Percentiles rank a stretch among this genome's conserved stretches.
Conservation (phyloP, 208 protist species). For the Leishmania turanica region DNA sequence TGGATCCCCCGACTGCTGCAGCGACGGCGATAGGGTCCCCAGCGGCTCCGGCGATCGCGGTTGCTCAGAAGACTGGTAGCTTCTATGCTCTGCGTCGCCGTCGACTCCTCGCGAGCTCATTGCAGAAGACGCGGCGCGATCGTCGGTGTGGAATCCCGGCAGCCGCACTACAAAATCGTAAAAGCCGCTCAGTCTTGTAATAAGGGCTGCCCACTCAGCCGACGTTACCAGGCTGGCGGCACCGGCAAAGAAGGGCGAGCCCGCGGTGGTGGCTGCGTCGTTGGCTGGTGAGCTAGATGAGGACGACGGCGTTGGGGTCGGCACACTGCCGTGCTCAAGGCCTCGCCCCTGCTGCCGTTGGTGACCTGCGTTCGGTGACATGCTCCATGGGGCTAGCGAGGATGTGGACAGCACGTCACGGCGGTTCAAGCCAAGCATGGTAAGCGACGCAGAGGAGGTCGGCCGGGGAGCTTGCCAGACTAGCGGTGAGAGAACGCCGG, state of each 20-base stretch:
- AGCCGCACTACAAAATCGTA: conserved; percentile 20
- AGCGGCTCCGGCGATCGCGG: background rate
- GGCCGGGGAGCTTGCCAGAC: conserved; percentile 1
- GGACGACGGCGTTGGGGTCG: background rate
- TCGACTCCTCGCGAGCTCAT: background rate
- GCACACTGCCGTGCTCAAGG: background rate
- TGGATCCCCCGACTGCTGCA: background rate
- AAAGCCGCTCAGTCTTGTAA: conserved; percentile 14
- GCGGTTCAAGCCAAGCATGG: conserved; percentile 7
- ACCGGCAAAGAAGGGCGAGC: background rate
- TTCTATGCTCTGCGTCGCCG: background rate
- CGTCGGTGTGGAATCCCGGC: background rate
- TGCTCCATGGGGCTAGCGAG: background rate
- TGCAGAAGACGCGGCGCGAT: background rate
- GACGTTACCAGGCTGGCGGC: background rate
- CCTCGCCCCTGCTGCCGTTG: background rate
- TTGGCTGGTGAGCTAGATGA: background rate
- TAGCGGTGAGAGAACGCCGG: conserved; percentile 13
- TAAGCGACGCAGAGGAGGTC: background rate
- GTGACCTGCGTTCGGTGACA: background rate
- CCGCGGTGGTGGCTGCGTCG: background rate
- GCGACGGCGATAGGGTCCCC: background rate
- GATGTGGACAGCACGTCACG: conserved; percentile 14
- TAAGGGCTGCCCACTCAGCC: conserved; percentile 2
- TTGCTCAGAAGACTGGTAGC: background rate